Percentiles rank a stretch among this genome's conserved stretches.
Conservation (phyloP, 768 basidiomycete species). For the Mycena indigotica region DNA sequence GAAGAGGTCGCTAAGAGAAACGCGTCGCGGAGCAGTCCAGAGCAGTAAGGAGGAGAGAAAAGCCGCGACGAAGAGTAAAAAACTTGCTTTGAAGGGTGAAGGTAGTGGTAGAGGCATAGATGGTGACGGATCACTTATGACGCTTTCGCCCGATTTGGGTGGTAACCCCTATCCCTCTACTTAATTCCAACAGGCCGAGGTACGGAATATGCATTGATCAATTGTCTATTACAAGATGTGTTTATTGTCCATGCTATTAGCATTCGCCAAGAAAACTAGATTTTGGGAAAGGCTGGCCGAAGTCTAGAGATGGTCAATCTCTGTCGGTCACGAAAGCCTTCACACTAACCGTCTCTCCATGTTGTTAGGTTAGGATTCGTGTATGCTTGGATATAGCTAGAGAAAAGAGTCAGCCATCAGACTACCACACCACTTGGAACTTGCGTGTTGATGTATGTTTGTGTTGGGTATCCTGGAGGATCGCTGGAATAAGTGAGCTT, state of each 20-base stretch:
- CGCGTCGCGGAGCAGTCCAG: not conserved
- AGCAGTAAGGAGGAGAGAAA: constrained; percentile 4
- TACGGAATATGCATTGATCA: no score
- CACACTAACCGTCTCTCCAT: constrained; percentile 35
- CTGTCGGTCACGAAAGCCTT: not conserved
- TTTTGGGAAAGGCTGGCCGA: constrained; percentile 51
- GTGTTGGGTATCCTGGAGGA: constrained; percentile 61
- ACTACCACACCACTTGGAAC: constrained; percentile 18
- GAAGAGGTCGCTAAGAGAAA: constrained; percentile 1
- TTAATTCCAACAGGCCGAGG: no score
- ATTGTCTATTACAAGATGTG: no score
- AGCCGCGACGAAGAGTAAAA: not conserved
- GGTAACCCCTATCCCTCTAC: no score
- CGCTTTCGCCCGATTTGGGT: no score
- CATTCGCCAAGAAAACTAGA: constrained; percentile 48
- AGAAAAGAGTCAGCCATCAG: not conserved
- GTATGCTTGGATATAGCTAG: constrained; percentile 39
- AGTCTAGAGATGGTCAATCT: constrained; percentile 29
- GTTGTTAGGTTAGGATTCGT: constrained; percentile 57
- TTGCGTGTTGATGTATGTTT: constrained; percentile 60
- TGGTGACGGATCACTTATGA: no score
- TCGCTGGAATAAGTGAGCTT: constrained; percentile 38
- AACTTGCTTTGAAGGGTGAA: not conserved
- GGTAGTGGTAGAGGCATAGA: not conserved
- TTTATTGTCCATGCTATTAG: not conserved